phyloP scores from a whole-genome alignment of 208 protist genomes.

The Crithidia thermophila region DNA sequence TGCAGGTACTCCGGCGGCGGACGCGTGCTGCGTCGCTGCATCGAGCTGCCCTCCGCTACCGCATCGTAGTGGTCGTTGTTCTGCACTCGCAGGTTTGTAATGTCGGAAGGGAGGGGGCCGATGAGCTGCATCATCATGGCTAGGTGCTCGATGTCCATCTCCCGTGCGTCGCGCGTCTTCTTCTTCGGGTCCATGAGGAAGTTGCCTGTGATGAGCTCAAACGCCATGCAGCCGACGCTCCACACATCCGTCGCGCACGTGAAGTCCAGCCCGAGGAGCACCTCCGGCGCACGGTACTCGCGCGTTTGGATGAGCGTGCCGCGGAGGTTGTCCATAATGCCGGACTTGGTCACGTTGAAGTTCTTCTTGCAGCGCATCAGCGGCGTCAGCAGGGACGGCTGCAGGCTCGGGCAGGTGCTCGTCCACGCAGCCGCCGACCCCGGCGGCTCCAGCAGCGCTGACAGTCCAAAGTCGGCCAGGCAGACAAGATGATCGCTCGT shows the following conservation, averaged over 20 bases:
- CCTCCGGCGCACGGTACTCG: slow-evolving; percentile 92
- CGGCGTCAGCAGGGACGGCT: slow-evolving; percentile 29
- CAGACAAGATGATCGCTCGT: slow-evolving; percentile 58
- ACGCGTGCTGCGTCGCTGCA: slow-evolving; percentile 4
- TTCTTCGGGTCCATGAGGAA: slow-evolving; percentile 90
- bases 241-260: slow-evolving; percentile 91
- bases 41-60: not conserved
- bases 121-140: slow-evolving; percentile 89
- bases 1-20: slow-evolving; percentile 64
- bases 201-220: slow-evolving; percentile 87
- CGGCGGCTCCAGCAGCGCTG: slow-evolving; percentile 57
- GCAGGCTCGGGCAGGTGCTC: slow-evolving; percentile 21
- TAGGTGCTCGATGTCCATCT: slow-evolving; percentile 77
- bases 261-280: slow-evolving; percentile 88
- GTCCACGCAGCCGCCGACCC: slow-evolving; percentile 17
- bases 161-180: slow-evolving; percentile 46
- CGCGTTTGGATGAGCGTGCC: slow-evolving; percentile 90
- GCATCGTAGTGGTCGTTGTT: slow-evolving; percentile 51
- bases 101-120: slow-evolving; percentile 58
- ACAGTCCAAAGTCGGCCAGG: slow-evolving; percentile 83
- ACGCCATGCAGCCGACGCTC: slow-evolving; percentile 91
- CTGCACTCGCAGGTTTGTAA: slow-evolving; percentile 46
- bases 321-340: slow-evolving; percentile 58
- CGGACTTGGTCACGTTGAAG: slow-evolving; percentile 56
- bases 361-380: slow-evolving; percentile 60